These are phyloP conservation scores for Pythium periplocum DNA, from an alignment of 352 stramenopile genomes.

Conservation along the genomic window DNA sequence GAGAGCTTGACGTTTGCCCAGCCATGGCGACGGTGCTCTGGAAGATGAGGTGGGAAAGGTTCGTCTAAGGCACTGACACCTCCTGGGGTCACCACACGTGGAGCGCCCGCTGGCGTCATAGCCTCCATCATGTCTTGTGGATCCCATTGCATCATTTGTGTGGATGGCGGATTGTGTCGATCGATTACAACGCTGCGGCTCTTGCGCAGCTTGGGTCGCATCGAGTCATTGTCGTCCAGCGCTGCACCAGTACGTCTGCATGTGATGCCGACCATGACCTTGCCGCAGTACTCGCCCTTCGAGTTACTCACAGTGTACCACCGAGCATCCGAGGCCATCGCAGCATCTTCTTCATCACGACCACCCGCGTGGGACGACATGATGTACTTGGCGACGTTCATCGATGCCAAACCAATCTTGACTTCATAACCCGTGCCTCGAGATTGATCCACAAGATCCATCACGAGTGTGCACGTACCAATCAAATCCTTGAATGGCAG, in stretches of 20 bases:
- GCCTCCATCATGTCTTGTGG: conserved; percentile 11
- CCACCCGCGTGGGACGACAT: conserved; percentile 42
- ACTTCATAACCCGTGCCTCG: conserved; percentile 29
- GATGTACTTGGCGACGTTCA: conserved; percentile 83
- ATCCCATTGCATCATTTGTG: conserved; percentile 76
- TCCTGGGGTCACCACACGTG: not conserved
- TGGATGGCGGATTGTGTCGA: conserved; percentile 56
- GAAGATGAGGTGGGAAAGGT: conserved; percentile 10
- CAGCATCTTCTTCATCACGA: conserved; percentile 55
- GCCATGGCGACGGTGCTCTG: conserved; percentile 51
- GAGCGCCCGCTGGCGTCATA: conserved; percentile 15
- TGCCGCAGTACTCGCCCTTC: conserved; percentile 85
- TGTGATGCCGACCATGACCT: conserved; percentile 77
- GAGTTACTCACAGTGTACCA: conserved; percentile 85
- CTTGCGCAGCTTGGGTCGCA: conserved; percentile 66
- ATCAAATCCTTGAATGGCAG: conserved; percentile 75
- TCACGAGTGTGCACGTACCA: conserved; percentile 65
- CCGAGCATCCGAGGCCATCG: conserved; percentile 63
- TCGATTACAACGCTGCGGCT: conserved; percentile 76
- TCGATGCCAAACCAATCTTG: conserved; percentile 55
- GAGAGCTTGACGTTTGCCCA: conserved; percentile 82
- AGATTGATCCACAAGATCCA: conserved; percentile 63
- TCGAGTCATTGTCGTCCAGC: conserved; percentile 14
- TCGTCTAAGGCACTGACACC: conserved; percentile 2
- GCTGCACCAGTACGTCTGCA: conserved; percentile 33